Base-by-base conservation (phyloP, 179 eudicot species). In the Beta corolliflora region DNA sequence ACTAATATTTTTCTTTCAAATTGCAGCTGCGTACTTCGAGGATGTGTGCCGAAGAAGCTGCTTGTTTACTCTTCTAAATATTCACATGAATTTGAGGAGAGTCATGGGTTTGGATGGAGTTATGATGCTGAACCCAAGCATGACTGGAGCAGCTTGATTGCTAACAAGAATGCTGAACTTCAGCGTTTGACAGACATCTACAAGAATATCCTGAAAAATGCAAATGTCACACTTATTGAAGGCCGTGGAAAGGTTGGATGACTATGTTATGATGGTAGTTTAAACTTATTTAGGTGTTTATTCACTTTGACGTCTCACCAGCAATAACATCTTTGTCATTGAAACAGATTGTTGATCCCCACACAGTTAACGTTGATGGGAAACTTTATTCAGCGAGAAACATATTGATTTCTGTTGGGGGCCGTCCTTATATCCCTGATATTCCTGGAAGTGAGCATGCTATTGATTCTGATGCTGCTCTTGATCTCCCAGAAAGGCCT, bases 121-220 rank as follows among this genome's bases (percentile, higher is more conserved):
- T 96, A 91, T 88, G 97, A 92, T 78, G 77, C 92, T 54, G 97
- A 93, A 80, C 99, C 99, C 44, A 87, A 87, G 88, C 99, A 96
- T 87, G 98, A 94, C 73, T 96, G 99, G 98, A 90, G 89, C 89
- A 94, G 93, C 70, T 54, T 96, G 89, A 94, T 96, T 80, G 99
- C 99, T 73, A 96, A 94, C 87, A 96, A 96, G 87, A 96, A 96
- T 88, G 98, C 98, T 48, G 99, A 94, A 83, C 87, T 96, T 85
- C 97, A 94, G 77, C 93, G 99, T 63, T 92, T 96, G 12, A 92
- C 92, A 46, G 98, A 98, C 66, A 93, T 96, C 80, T 96, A 94
- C 87, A 91, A 92, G 86, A 96, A 90, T 78, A 89, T 93, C 79
- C 82, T 94, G 87, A 87, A 87, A 66, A 96, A 94, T 82, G 89